phyloP scores from a whole-genome alignment of 768 basidiomycete species.

The Coprinopsis cinerea region DNA sequence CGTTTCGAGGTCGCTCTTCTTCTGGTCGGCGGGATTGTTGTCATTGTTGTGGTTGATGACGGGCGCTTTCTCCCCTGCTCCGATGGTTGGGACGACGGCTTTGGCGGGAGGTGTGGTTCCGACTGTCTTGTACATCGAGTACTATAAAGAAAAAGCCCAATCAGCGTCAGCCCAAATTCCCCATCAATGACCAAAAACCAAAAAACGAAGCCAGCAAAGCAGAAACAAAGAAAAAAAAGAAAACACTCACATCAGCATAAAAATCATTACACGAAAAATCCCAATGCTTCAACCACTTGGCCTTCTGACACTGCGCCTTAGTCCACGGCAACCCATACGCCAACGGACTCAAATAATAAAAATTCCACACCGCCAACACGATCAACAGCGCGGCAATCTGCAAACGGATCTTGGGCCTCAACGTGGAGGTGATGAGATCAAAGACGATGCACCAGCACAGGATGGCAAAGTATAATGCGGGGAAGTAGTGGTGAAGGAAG shows the following conservation, averaged over 20 bases:
- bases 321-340: conserved; percentile 89
- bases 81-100: no score
- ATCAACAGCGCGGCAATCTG: conserved; percentile 76
- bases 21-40: conserved; percentile 13
- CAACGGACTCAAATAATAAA: conserved; percentile 72
- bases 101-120: conserved; percentile 1
- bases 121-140: conserved; percentile 45
- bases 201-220: no score
- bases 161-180: no score
- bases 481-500: conserved; percentile 98
- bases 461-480: conserved; percentile 91
- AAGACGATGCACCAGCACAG: conserved; percentile 73
- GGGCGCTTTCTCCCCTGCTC: no score
- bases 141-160: conserved; percentile 17
- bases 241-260: conserved; percentile 51
- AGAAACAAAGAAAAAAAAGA: not conserved
- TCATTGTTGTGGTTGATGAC: no score
- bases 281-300: conserved; percentile 91
- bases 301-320: conserved; percentile 61
- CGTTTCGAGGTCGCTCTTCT: conserved; percentile 16
- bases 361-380: conserved; percentile 73
- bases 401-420: conserved; percentile 70
- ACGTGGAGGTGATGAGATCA: conserved; percentile 75
- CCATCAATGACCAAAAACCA: no score
- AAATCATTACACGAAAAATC: conserved; percentile 89